These are phyloP conservation scores for Penicillium hesseltinei DNA, from an alignment of 2,329 filamentous ascomycete genomes.

Conservation along the genomic window DNA sequence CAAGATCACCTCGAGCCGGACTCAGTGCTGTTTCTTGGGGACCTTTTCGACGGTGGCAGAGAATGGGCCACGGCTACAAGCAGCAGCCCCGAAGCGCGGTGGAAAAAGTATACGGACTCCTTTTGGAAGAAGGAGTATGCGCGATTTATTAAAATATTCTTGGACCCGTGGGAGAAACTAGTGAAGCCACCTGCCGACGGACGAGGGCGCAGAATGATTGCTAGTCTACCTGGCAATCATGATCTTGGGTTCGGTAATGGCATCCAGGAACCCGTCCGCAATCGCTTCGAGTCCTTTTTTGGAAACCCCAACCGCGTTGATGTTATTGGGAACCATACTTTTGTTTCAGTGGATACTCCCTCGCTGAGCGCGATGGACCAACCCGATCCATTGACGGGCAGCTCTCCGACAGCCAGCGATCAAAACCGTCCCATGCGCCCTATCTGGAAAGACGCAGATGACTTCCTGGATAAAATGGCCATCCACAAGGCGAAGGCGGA, in stretches of 20 bases:
- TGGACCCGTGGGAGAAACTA: slow-evolving; percentile 63
- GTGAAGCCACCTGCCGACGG: slow-evolving; percentile 58
- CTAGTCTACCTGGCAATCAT: slow-evolving; percentile 89
- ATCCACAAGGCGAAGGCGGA: slow-evolving; percentile 65
- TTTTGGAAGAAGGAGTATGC: slow-evolving; percentile 87
- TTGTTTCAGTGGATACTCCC: slow-evolving; percentile 86
- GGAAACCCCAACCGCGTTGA: slow-evolving; percentile 89
- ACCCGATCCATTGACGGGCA: slow-evolving; percentile 50
- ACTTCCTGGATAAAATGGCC: slow-evolving; percentile 71
- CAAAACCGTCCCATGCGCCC: slow-evolving; percentile 52
- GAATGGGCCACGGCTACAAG: slow-evolving; percentile 80
- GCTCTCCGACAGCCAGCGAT: slow-evolving; percentile 41
- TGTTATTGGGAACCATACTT: slow-evolving; percentile 89
- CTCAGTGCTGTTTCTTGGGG: slow-evolving; percentile 85
- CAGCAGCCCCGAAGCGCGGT: slow-evolving; percentile 63
- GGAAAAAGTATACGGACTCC: slow-evolving; percentile 70
- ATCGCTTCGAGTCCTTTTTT: slow-evolving; percentile 84
- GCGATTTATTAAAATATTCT: slow-evolving; percentile 83
- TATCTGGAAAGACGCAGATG: slow-evolving; percentile 73
- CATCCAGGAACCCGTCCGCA: slow-evolving; percentile 74
- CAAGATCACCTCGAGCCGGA: slow-evolving; percentile 77
- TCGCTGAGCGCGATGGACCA: slow-evolving; percentile 76
- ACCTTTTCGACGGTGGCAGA: slow-evolving; percentile 91
- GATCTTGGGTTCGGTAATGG: slow-evolving; percentile 88
- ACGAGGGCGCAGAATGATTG: slow-evolving; percentile 72